phyloP scores from a whole-genome alignment of 1,284 basidiomycete genomes.

The Tilletiopsis washingtonensis region DNA sequence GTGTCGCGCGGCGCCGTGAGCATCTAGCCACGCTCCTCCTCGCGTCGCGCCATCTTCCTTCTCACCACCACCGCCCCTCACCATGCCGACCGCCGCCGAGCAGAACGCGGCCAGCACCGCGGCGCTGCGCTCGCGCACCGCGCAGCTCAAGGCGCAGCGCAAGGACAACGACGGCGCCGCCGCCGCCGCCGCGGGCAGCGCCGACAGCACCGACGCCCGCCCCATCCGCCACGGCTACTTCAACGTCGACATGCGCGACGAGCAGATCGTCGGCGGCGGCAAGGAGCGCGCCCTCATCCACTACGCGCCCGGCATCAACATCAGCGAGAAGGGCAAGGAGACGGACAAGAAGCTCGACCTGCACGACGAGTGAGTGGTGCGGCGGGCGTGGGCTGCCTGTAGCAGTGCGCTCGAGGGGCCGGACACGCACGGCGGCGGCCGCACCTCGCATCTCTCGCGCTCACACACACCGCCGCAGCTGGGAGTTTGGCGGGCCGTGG shows the following conservation, averaged over 20 bases:
- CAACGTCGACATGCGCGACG: conserved; percentile 37
- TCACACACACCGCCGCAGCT: conserved; percentile 52
- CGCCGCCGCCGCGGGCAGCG: no score
- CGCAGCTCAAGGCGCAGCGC: no score
- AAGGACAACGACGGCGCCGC: no score
- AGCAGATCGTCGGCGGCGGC: conserved; percentile 42
- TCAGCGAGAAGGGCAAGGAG: conserved; percentile 39
- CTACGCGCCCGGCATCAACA: conserved; percentile 42
- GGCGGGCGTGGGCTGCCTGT: background rate
- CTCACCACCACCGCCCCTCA: no score
- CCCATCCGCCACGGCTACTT: conserved; percentile 39
- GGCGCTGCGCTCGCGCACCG: no score
- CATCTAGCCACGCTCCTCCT: no score
- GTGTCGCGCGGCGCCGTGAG: no score
- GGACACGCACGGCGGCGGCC: background rate
- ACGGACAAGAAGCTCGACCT: conserved; percentile 43
- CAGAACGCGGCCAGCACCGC: no score
- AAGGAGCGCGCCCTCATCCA: conserved; percentile 36
- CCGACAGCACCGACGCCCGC: no score
- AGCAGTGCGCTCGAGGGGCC: background rate
- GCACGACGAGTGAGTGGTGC: conserved; percentile 29
- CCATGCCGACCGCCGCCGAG: no score
- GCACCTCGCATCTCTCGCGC: background rate
- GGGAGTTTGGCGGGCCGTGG: conserved; percentile 90
- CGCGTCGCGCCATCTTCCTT: no score